Evolutionary conservation across 2,329 filamentous ascomycete species (phyloP).

Genomic region (Fusarium metavorans): DNA sequence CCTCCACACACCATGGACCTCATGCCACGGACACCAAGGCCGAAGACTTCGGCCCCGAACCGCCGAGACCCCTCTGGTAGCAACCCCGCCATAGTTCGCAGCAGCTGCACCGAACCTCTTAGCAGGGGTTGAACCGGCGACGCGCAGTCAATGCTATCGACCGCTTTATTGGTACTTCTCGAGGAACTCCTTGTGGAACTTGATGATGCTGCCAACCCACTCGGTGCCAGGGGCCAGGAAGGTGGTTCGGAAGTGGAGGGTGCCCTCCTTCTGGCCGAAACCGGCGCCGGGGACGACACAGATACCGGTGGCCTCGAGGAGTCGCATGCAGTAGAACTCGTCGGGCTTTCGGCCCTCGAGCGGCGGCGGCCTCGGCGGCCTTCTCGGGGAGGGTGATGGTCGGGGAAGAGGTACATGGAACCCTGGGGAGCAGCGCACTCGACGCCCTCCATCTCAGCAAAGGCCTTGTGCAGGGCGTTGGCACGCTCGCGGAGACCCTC

Average conservation of each 20-base stretch:
- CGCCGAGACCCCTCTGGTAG: conserved; percentile 12
- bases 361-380: conserved; percentile 79
- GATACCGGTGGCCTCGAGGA: conserved; percentile 94
- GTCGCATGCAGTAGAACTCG: conserved; percentile 92
- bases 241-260: conserved; percentile 94
- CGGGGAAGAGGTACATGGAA: conserved; percentile 98
- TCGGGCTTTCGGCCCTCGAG: conserved; percentile 82
- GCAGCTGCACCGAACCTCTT: not conserved
- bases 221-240: conserved; percentile 97
- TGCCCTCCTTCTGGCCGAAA: conserved; percentile 93
- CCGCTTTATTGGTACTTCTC: conserved; percentile 73
- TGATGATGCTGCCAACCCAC: conserved; percentile 87
- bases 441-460: conserved; percentile 95
- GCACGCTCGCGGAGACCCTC: conserved; percentile 83
- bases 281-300: conserved; percentile 93
- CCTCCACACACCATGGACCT: conserved; percentile 14
- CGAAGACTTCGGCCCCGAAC: conserved; percentile 18
- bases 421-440: conserved; percentile 91
- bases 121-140: not conserved
- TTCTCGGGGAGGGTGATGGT: conserved; percentile 84
- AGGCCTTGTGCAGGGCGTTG: conserved; percentile 87
- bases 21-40: not conserved
- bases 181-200: conserved; percentile 95
- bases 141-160: not conserved
- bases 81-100: conserved; percentile 17